A percentile compares a stretch with the other conserved stretches of the same genome.
phyloP scores from a whole-genome alignment of 306 rosid genomes.

The Quercus gilva region DNA sequence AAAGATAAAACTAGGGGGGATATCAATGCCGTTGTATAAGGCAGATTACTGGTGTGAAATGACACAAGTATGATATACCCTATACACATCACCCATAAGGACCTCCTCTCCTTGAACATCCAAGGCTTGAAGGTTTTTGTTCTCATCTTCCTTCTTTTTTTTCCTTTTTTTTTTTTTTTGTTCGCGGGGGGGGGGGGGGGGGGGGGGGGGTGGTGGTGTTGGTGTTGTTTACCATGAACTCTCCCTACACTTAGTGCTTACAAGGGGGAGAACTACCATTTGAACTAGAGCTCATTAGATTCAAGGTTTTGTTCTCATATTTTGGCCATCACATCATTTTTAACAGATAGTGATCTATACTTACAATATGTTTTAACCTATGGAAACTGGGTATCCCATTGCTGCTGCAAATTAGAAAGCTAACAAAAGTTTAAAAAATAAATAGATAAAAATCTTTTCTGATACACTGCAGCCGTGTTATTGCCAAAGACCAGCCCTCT shows the following conservation, averaged over 20 bases:
- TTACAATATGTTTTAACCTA: not conserved
- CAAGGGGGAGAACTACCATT: no score
- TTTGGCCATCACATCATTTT: not conserved
- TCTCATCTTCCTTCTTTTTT: not conserved
- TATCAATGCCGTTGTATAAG: not conserved
- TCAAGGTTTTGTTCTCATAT: not conserved
- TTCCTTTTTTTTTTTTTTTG: fast-evolving
- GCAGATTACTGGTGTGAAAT: not conserved
- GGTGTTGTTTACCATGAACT: no score
- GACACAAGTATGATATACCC: not conserved
- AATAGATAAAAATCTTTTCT: not conserved
- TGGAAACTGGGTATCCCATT: not conserved
- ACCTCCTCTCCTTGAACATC: not conserved
- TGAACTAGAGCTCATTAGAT: no score
- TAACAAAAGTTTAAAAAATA: not conserved
- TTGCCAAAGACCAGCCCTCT: not conserved
- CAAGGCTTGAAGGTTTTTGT: not conserved
- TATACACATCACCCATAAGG: not conserved
- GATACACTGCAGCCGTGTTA: not conserved
- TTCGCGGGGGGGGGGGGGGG: no score
- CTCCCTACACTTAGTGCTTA: no score
- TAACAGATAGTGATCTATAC: not conserved
- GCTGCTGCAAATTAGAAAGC: constrained; percentile 5
- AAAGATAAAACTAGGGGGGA: not conserved
- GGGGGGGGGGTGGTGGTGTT: fast-evolving